Conservation (phyloP, 768 basidiomycete species). For the Hemileccinum impolitum region DNA sequence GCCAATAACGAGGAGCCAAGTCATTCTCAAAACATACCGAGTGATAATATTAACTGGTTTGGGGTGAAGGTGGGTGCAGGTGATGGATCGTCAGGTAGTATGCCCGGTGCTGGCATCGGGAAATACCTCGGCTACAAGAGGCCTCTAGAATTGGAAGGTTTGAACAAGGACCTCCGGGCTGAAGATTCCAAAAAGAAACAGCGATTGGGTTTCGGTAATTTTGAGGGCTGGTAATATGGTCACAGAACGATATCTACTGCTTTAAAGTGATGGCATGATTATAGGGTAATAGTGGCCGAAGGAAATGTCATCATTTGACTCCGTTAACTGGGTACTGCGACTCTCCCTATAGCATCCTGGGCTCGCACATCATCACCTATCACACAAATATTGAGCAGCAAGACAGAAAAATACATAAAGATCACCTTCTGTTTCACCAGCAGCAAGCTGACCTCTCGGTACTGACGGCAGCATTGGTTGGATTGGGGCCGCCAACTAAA, state of each 20-base stretch:
- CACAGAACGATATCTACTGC: neutral
- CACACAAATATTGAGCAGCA: conserved; percentile 1
- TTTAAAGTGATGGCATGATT: conserved; percentile 9
- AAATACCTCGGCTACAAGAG: conserved; percentile 70
- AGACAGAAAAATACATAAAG: neutral
- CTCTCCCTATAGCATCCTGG: conserved; percentile 3
- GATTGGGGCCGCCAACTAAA: conserved; percentile 30
- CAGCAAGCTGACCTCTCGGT: conserved; percentile 45
- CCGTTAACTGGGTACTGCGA: conserved; percentile 25
- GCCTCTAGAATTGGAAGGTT: conserved; percentile 31
- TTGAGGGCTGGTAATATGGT: conserved; percentile 67
- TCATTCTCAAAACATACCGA: conserved; percentile 49
- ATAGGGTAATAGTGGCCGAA: conserved; percentile 4
- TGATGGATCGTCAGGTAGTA: conserved; percentile 32
- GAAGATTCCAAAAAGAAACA: conserved; percentile 76
- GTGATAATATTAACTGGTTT: conserved; percentile 83
- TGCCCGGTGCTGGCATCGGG: conserved; percentile 53
- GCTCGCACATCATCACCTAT: conserved; percentile 5
- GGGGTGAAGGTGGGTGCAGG: conserved; percentile 72
- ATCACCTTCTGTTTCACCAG: conserved; percentile 32
- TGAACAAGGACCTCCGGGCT: conserved; percentile 5
- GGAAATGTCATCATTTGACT: too few species aligned
- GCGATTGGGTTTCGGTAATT: conserved; percentile 87
- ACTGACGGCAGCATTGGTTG: conserved; percentile 50
- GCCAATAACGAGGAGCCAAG: conserved; percentile 30